Evolutionary conservation across 352 stramenopile genomes (phyloP).

Genomic region (Phytophthora tubulina): DNA sequence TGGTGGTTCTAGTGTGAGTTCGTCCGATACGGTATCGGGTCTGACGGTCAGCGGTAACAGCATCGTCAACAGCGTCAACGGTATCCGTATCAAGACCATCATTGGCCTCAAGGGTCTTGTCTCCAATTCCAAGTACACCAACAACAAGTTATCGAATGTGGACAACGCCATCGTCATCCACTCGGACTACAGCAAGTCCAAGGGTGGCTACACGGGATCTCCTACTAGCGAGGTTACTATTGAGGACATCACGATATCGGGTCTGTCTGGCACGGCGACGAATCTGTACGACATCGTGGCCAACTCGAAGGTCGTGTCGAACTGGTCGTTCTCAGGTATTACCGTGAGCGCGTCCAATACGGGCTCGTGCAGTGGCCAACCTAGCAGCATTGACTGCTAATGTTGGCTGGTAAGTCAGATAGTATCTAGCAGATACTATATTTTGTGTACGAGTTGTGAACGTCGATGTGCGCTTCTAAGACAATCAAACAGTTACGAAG

Average conservation of each 20-base stretch:
- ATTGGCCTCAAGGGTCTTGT: constrained; percentile 34
- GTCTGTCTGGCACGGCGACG: constrained; percentile 29
- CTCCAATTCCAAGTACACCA: constrained; percentile 17
- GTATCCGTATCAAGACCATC: constrained; percentile 30
- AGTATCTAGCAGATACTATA: too few relatives aligned
- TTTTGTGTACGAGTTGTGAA: not conserved
- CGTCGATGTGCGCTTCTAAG: not conserved
- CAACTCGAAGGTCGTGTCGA: constrained; percentile 34
- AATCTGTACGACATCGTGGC: constrained; percentile 39
- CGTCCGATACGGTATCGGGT: constrained; percentile 28
- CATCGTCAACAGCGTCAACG: constrained; percentile 40
- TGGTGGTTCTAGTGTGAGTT: constrained; percentile 22
- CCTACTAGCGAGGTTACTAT: constrained; percentile 23
- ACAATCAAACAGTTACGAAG: constrained; percentile 3
- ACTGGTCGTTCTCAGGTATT: constrained; percentile 18
- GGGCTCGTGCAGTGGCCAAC: constrained; percentile 31
- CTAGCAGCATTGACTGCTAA: constrained; percentile 28
- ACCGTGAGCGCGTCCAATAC: not conserved
- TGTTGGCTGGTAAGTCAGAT: not conserved
- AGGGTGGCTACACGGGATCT: constrained; percentile 34
- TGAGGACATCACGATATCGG: constrained; percentile 6
- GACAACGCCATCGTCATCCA: constrained; percentile 25
- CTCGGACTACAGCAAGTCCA: constrained; percentile 31
- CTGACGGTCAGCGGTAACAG: constrained; percentile 36
- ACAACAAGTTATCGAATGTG: constrained; percentile 33